A percentile compares a stretch with the other conserved stretches of the same genome.
Evolutionary conservation across 495 filamentous ascomycete species (phyloP).

Genomic region (Schizothecium vesticola): DNA sequence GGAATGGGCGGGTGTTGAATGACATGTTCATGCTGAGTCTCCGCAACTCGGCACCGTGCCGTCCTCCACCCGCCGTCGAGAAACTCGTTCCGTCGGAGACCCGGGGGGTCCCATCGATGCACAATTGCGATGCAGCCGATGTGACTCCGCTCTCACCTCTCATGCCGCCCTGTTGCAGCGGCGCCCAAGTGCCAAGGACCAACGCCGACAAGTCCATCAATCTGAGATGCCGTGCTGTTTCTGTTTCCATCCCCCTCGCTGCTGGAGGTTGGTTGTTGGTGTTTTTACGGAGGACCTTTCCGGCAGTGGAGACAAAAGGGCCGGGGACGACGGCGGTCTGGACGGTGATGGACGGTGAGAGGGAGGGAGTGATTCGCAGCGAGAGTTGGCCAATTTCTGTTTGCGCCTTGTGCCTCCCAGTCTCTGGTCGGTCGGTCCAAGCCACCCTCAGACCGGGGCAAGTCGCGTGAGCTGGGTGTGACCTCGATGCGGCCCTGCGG

Average conservation of each 20-base stretch:
- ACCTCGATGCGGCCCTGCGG: constrained; percentile 13
- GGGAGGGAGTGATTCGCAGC: constrained; percentile 14
- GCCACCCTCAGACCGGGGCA: constrained; percentile 9
- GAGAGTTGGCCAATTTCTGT: too few species aligned
- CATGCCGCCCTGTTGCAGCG: not conserved
- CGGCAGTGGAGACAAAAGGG: not conserved
- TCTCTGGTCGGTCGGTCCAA: constrained; percentile 9
- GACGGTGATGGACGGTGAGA: not conserved
- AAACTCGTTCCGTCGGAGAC: not conserved
- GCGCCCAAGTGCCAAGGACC: not conserved
- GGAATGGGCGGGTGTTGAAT: not conserved
- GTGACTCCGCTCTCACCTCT: not conserved
- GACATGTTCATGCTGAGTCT: not conserved
- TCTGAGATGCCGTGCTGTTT: not conserved
- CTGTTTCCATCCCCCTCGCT: not conserved
- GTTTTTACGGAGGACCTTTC: not conserved
- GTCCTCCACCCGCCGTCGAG: not conserved
- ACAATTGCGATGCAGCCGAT: not conserved
- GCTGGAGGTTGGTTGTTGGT: not conserved
- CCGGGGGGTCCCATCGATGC: constrained; percentile 1
- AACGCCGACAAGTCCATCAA: not conserved
- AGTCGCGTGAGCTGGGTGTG: constrained; percentile 19
- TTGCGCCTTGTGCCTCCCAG: constrained; percentile 14
- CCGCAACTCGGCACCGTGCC: not conserved
- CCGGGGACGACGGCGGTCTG: not conserved